Evolutionary conservation across 805 yeast genomes (phyloP).

Genomic region (Candida endomychidarum): DNA sequence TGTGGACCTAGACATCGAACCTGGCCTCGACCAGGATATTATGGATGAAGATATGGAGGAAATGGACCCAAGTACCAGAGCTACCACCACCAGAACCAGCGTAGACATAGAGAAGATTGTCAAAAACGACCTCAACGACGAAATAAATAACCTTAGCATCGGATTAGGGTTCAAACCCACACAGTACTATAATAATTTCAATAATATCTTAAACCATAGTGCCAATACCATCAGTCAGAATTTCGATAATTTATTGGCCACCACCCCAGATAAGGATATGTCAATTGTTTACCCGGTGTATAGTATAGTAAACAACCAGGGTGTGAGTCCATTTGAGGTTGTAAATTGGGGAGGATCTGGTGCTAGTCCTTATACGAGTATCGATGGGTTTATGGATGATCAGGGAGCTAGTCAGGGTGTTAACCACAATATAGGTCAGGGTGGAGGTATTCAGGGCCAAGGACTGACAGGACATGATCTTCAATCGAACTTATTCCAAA

Average conservation of each 20-base stretch:
- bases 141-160: slow-evolving; percentile 11
- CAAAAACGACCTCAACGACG: slow-evolving; percentile 12
- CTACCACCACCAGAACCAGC: too few species aligned
- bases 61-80: neutral
- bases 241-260: slow-evolving; percentile 33
- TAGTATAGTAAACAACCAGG: slow-evolving; percentile 20
- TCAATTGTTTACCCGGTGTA: slow-evolving; percentile 42
- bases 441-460: too few species aligned
- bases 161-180: slow-evolving; percentile 4
- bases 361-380: neutral
- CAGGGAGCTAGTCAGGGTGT: too few species aligned
- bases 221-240: slow-evolving; percentile 23
- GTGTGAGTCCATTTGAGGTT: slow-evolving; percentile 13
- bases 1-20: too few species aligned
- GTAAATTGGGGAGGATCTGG: slow-evolving; percentile 1
- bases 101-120: slow-evolving; percentile 2
- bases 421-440: too few species aligned
- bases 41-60: neutral
- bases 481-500: slow-evolving; percentile 13
- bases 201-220: slow-evolving; percentile 15
- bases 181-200: slow-evolving; percentile 10
- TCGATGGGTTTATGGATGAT: neutral
- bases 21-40: too few species aligned
- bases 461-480: too few species aligned
- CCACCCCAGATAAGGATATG: slow-evolving; percentile 21